These are phyloP conservation scores for Lentinula boryana DNA, from an alignment of 768 basidiomycete genomes.

Conservation along the genomic window DNA sequence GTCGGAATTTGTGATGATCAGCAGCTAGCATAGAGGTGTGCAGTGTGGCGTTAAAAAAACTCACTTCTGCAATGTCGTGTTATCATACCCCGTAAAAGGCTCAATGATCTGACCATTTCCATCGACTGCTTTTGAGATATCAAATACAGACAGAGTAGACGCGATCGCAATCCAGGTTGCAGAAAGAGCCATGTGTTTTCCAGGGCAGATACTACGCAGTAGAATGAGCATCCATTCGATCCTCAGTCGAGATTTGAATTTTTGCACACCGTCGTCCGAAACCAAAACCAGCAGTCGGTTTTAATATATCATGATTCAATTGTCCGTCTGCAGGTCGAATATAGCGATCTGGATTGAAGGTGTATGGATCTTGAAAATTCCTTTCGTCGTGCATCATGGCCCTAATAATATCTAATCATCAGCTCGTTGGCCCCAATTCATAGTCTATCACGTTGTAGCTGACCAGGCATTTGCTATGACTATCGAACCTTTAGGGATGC, in stretches of 20 bases:
- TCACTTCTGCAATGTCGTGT: neutral
- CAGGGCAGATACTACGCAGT: neutral
- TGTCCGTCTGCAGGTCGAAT: constrained; percentile 13
- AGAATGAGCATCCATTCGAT: neutral
- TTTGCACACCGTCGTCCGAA: constrained; percentile 3
- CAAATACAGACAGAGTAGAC: constrained; percentile 20
- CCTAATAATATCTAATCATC: constrained; percentile 14
- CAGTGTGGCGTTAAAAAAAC: neutral
- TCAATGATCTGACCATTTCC: constrained; percentile 3
- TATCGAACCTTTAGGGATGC: constrained; percentile 14
- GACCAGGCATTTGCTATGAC: constrained; percentile 18
- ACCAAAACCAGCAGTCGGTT: constrained; percentile 2
- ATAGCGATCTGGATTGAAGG: constrained; percentile 28
- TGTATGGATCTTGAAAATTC: constrained; percentile 20
- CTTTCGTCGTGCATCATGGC: constrained; percentile 21
- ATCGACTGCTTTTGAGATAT: constrained; percentile 13
- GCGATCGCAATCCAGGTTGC: constrained; percentile 21
- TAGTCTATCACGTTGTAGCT: neutral
- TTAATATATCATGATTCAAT: neutral
- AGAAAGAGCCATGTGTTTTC: constrained; percentile 18
- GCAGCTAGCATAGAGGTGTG: too few species aligned
- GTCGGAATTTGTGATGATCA: neutral
- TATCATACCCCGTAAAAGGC: constrained; percentile 6
- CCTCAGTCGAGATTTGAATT: too few species aligned
- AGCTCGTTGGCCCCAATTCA: neutral